Base-by-base conservation (phyloP, 345 rosid species). In the rapeseed (Brassica napus) region DNA sequence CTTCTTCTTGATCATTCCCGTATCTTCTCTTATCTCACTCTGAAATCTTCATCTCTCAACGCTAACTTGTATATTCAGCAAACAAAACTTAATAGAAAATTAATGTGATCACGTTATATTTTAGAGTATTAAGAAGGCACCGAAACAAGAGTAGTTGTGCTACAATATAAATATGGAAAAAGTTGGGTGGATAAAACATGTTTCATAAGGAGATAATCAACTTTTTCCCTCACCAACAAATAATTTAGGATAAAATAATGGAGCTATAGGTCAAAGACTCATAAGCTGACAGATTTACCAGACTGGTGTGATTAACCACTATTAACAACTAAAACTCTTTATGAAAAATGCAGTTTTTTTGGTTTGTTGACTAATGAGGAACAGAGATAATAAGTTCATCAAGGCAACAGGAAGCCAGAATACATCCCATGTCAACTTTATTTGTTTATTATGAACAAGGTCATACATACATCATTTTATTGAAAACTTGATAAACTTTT, bases 1-100 rank as follows among this genome's bases (percentile, higher is more conserved):
- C 58, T 77, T 65, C 58, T 78, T 84, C 39, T 65, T 82, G 88
- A 82, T 87, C 26, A 15, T 21, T n/a, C 32, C 59, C 3, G 34
- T 34, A 34, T 34, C 37, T 34, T 34, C 37, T 34, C 37, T 34
- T 34, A 34, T 34, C 37, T 34, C 37, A 4, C 37, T 34, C 37
- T 34, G 37, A 34, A 34, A 34, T 34, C 37, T 34, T 5, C 37
- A 34, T 34, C 37, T 34, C 37, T 34, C 37, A 34, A 34, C 37
- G 6, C 8, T 34, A 34, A 4, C 37, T 34, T 34, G 6, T 30
- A 30, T 34, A 34, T 34, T 34, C 37, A 34, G 37, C 37, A 34
- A 34, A 34, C 37, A 34, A 6, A 34, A 37, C 10, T 32, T 37
- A 37, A 7, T 37, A 37, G 42, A 37, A 37, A 8, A 32, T 4